phyloP scores from a whole-genome alignment of 192 early-diverging fungal species.

The Rhizophagus sp. region DNA sequence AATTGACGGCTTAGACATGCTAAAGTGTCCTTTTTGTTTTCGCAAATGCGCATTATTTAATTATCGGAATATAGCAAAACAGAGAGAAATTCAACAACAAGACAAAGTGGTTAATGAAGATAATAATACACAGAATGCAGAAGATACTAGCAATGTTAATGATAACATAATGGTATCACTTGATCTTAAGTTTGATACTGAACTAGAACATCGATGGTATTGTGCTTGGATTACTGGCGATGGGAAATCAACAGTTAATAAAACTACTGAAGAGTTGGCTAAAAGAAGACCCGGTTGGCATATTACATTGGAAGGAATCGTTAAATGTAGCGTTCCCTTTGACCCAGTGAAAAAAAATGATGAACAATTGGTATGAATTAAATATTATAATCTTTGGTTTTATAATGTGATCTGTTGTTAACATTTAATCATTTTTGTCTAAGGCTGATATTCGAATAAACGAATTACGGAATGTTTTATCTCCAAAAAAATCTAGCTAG shows the following conservation, averaged over 20 bases:
- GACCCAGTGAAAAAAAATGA: background rate
- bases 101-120: background rate
- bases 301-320: constrained; percentile 21
- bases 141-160: background rate
- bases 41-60: background rate
- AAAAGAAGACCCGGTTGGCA: constrained; percentile 13
- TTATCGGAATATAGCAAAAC: constrained; percentile 17
- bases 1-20: background rate
- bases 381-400: background rate
- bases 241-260: background rate
- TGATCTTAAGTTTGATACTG: constrained; percentile 17
- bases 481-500: background rate
- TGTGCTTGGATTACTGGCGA: constrained; percentile 26
- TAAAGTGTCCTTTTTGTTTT: constrained; percentile 19
- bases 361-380: background rate
- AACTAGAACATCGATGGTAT: constrained; percentile 21
- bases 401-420: background rate
- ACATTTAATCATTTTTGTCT: background rate
- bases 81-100: background rate
- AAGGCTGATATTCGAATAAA: background rate
- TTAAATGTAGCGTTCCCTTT: constrained; percentile 28
- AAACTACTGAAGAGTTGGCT: constrained; percentile 7
- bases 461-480: background rate
- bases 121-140: background rate
- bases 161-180: background rate